phyloP scores from a whole-genome alignment of 805 yeast species.

The Starmerella bombicola region DNA sequence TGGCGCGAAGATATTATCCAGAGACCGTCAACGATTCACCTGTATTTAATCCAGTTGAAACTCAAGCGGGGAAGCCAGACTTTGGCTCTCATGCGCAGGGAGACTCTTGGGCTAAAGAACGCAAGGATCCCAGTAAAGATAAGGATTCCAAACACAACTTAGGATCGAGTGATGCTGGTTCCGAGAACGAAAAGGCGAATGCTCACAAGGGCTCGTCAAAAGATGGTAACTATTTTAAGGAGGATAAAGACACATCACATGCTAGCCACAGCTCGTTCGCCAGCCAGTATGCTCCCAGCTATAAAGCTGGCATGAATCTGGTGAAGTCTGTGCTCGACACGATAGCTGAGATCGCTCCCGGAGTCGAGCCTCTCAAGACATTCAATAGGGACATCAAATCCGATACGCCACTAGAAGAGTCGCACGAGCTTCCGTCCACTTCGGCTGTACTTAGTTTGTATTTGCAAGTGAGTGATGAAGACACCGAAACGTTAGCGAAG shows the following conservation, averaged over 20 bases:
- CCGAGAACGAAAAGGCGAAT: not conserved
- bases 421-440: conserved; percentile 16
- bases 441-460: conserved; percentile 12
- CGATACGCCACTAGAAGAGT: conserved; percentile 23
- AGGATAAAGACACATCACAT: not conserved
- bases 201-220: not conserved
- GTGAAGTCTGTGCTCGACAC: conserved; percentile 5
- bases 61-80: not conserved
- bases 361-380: conserved; percentile 30
- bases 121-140: not conserved
- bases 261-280: not conserved
- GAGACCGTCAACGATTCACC: not conserved
- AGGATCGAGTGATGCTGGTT: not conserved
- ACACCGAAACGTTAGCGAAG: conserved; percentile 7
- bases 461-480: conserved; percentile 15
- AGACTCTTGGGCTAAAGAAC: not conserved
- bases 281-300: not conserved
- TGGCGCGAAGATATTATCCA: conserved; percentile 3
- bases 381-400: conserved; percentile 36
- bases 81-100: not conserved
- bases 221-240: not conserved
- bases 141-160: not conserved
- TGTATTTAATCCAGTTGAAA: not conserved
- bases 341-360: conserved; percentile 29
- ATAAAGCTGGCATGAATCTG: conserved; percentile 5